Percentiles rank a stretch among this genome's conserved stretches.
Evolutionary conservation across 805 yeast genomes (phyloP).

Genomic region (Trichomonascus vanleenenianus): DNA sequence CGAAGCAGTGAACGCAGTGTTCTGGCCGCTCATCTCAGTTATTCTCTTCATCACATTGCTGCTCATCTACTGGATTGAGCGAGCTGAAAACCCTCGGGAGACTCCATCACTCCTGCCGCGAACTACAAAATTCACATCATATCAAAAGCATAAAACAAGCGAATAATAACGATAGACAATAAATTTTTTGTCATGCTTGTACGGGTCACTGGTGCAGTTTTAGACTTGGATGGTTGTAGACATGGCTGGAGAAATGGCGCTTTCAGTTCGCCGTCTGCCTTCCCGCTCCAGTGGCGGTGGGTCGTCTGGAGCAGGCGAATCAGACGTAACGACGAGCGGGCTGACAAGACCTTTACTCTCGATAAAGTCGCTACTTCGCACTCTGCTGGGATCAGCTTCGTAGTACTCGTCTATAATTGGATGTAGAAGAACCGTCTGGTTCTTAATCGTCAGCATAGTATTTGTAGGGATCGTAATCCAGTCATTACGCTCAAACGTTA

Average conservation of each 20-base stretch:
- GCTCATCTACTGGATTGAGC: no score
- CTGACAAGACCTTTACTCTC: slow-evolving; percentile 91
- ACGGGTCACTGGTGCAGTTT: no score
- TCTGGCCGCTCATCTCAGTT: no score
- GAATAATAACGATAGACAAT: no score
- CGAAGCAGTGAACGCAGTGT: no score
- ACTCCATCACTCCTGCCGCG: no score
- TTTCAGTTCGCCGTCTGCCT: slow-evolving; percentile 38
- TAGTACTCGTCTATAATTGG: slow-evolving; percentile 87
- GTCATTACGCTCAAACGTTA: slow-evolving; percentile 93
- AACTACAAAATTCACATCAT: no score
- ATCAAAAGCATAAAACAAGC: no score
- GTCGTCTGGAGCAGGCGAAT: slow-evolving; percentile 10
- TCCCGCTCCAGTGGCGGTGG: slow-evolving; percentile 79
- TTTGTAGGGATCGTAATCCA: slow-evolving; percentile 98
- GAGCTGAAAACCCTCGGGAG: no score
- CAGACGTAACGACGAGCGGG: slow-evolving; percentile 55
- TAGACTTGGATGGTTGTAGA: no score
- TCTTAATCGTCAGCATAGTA: slow-evolving; percentile 70
- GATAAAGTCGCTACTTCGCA: slow-evolving; percentile 74
- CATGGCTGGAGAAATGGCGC: background rate
- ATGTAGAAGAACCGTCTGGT: slow-evolving; percentile 81
- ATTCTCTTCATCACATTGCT: no score
- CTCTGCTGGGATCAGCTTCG: slow-evolving; percentile 57
- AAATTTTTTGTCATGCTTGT: no score